phyloP scores from a whole-genome alignment of 1,284 basidiomycete genomes.

The Schizopora paradoxa region DNA sequence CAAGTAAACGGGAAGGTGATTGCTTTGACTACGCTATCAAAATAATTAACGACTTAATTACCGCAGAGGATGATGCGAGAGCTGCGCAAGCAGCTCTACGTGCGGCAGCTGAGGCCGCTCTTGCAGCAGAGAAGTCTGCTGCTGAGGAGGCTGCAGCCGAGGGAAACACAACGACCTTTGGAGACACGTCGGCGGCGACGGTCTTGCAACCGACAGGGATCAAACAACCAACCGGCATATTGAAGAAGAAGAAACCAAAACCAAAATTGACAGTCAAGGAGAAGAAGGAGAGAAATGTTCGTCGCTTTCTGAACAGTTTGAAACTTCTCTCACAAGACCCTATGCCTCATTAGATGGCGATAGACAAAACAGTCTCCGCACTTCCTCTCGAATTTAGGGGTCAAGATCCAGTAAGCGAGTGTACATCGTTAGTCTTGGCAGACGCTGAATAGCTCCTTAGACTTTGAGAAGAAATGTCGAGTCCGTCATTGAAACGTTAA shows the following conservation, averaged over 20 bases:
- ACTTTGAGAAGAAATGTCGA: slow-evolving; percentile 74
- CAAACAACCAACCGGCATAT: slow-evolving; percentile 33
- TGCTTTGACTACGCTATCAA: neutral
- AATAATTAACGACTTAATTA: neutral
- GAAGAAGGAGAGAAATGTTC: slow-evolving; percentile 74
- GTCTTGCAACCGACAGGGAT: slow-evolving; percentile 39
- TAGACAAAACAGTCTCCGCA: slow-evolving; percentile 72
- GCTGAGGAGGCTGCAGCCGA: slow-evolving; percentile 25
- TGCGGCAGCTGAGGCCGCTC: slow-evolving; percentile 23
- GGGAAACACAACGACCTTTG: slow-evolving; percentile 39
- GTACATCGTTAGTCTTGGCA: neutral
- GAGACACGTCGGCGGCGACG: slow-evolving; percentile 27
- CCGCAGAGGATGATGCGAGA: slow-evolving; percentile 39
- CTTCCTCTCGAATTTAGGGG: slow-evolving; percentile 90
- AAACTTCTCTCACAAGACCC: neutral
- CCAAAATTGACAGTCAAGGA: slow-evolving; percentile 72
- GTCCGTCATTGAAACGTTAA: slow-evolving; percentile 63
- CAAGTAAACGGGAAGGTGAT: slow-evolving; percentile 56
- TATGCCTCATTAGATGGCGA: slow-evolving; percentile 40
- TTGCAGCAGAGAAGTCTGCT: slow-evolving; percentile 17
- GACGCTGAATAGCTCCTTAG: slow-evolving; percentile 32
- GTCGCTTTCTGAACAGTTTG: slow-evolving; percentile 18
- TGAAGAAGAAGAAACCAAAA: slow-evolving; percentile 53
- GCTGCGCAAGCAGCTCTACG: slow-evolving; percentile 32
- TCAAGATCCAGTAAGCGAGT: slow-evolving; percentile 64